Conservation (phyloP, 1,139 yeast species). For the Lodderomyces metapsilosis region DNA sequence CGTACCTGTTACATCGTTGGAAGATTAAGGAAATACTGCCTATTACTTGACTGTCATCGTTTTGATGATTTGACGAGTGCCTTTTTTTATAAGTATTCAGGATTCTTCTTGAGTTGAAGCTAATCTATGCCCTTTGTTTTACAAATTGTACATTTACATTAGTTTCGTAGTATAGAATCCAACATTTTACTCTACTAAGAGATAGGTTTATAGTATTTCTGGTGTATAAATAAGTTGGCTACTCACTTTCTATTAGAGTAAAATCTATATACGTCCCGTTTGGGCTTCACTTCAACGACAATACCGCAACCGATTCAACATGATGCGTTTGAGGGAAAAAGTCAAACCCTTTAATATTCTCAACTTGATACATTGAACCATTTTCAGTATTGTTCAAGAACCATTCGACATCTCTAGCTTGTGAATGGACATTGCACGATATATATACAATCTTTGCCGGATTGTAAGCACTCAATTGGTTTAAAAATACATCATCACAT, state of each 20-base stretch:
- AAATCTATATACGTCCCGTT: not conserved
- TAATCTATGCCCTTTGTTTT: conserved; percentile 23
- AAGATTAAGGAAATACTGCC: conserved; percentile 22
- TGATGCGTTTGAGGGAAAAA: conserved; percentile 98
- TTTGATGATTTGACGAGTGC: conserved; percentile 39
- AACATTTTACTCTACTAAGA: conserved; percentile 46
- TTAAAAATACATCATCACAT: conserved; percentile 82
- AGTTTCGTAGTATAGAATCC: conserved; percentile 75
- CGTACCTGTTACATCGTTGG: conserved; percentile 21
- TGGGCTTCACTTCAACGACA: conserved; percentile 27
- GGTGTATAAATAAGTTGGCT: too few species aligned
- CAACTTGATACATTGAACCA: conserved; percentile 65
- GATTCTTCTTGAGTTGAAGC: conserved; percentile 70
- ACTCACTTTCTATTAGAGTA: too few species aligned
- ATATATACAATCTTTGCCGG: conserved; percentile 90
- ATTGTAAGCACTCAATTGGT: conserved; percentile 76
- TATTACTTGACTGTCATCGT: conserved; percentile 32
- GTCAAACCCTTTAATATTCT: conserved; percentile 89
- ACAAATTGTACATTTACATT: conserved; percentile 19
- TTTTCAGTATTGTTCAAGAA: conserved; percentile 66
- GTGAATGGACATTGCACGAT: conserved; percentile 96
- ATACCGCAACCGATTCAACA: conserved; percentile 92
- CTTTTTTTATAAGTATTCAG: conserved; percentile 25
- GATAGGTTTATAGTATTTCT: not conserved
- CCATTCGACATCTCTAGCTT: conserved; percentile 89